Evolutionary conservation across 108 stramenopile species (phyloP), one percentile per base, ranked within the genome.

Genomic region (Nitzschia palea): DNA sequence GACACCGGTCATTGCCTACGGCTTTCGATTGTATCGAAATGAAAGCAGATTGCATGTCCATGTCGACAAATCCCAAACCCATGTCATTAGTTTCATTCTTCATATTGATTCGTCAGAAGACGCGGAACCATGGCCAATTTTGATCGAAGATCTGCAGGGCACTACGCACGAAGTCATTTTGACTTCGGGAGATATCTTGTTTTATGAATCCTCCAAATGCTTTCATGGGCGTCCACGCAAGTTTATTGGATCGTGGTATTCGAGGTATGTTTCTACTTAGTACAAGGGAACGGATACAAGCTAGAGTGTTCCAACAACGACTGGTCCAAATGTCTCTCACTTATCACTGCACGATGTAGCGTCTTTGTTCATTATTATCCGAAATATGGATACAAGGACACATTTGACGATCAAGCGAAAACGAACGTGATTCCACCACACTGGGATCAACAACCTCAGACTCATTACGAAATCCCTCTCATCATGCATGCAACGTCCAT

Each of bases 171-270:
- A 82, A 55, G 74, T 90, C 14, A 67, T 74, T 56, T 56, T 88
- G 55, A 74, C 80, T 43, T 74, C 81, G 12, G 90, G 94, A 9
- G 94, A 93, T 70, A 71, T 95, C 62, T 42, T 93, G 28, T 77
- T 96, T 43, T 96, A 96, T 63, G 91, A 96, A 76, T 83, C 83
- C 37, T 83, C 86, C 59, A 89, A 89, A 71, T 83, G 77, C 51
- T 86, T 86, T 42, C 94, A 93, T 64, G 94, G 94, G 14, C 74
- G 94, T 28, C 94, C 90, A 9, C 66, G 54, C 36, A 56, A 60
- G 59, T 83, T 87, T 64, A 78, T 80, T 56, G 93, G 93, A 9
- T 64, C 58, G 22, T 90, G 84, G 86, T 94, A 94, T 67, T 71
- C n/a, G n/a, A n/a, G n/a, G n/a, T n/a, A n/a, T n/a, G n/a, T n/a